Evolutionary conservation across 2,329 filamentous ascomycete species (phyloP).

Genomic region (Emericellopsis atlantica): DNA sequence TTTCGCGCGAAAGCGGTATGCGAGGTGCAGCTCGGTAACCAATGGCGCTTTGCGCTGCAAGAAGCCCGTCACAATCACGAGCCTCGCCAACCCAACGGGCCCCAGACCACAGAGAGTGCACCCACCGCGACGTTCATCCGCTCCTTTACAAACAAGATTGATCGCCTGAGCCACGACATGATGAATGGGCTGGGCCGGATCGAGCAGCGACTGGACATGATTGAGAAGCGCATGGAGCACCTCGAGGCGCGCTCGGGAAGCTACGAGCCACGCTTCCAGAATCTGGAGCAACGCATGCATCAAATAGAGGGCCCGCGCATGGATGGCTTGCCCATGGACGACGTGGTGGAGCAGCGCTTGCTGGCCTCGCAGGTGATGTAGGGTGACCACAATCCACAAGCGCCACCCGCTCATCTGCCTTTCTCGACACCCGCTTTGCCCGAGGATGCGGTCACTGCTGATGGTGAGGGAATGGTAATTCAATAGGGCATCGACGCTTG

Average conservation of each 20-base stretch:
- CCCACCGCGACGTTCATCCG: slow-evolving; percentile 45
- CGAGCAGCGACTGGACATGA: slow-evolving; percentile 33
- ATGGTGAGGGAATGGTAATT: no score
- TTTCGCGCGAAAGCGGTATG: slow-evolving; percentile 53
- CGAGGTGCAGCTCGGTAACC: slow-evolving; percentile 48
- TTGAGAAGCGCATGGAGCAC: slow-evolving; percentile 42
- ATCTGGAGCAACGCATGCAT: slow-evolving; percentile 27
- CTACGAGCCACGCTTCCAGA: slow-evolving; percentile 31
- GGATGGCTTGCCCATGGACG: slow-evolving; percentile 30
- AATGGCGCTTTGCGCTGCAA: slow-evolving; percentile 52
- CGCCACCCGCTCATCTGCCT: neutral
- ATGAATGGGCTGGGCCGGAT: slow-evolving; percentile 37
- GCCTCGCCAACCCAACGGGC: slow-evolving; percentile 39
- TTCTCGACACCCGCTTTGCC: no score
- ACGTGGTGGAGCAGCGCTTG: slow-evolving; percentile 26
- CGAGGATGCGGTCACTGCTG: no score
- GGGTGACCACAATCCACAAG: slow-evolving; percentile 6
- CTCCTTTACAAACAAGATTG: slow-evolving; percentile 45
- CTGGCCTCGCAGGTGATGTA: slow-evolving; percentile 31
- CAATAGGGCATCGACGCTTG: no score
- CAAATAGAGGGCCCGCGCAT: slow-evolving; percentile 27
- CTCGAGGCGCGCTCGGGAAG: slow-evolving; percentile 31
- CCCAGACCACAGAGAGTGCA: slow-evolving; percentile 43
- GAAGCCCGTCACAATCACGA: slow-evolving; percentile 50
- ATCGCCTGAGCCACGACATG: slow-evolving; percentile 45